Evolutionary conservation across 139 green algal genomes (phyloP).

Genomic region (Chlorella sp.): DNA sequence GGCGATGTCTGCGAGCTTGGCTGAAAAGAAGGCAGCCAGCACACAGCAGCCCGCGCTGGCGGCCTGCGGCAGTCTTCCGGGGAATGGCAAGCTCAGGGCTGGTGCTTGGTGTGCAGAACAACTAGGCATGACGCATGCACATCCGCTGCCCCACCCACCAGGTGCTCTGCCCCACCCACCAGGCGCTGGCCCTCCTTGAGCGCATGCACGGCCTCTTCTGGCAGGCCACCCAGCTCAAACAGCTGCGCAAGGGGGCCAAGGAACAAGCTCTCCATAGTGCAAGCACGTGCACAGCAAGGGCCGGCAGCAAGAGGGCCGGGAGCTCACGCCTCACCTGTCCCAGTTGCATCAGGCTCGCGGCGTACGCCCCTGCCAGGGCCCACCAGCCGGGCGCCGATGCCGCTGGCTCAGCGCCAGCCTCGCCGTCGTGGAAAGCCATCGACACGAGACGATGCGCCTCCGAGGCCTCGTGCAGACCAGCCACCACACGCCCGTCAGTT

Average conservation of each 20-base stretch:
- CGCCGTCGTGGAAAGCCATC: neutral
- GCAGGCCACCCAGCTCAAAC: conserved; percentile 49
- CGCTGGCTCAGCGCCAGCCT: neutral
- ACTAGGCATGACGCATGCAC: too few relatives aligned
- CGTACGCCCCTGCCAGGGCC: conserved; percentile 33
- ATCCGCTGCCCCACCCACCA: neutral
- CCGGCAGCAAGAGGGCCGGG: too few relatives aligned
- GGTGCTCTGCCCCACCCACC: conserved; percentile 8
- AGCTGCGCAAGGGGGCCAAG: too few relatives aligned
- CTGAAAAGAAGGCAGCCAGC: conserved; percentile 15
- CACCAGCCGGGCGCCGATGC: conserved; percentile 33
- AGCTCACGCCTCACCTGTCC: too few relatives aligned
- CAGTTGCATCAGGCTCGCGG: conserved; percentile 47
- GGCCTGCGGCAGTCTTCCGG: neutral
- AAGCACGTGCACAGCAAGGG: too few relatives aligned
- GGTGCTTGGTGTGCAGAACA: neutral
- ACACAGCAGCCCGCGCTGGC: neutral
- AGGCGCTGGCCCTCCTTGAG: conserved; percentile 50
- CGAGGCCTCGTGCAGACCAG: conserved; percentile 27
- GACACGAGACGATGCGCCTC: conserved; percentile 37
- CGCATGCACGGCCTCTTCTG: conserved; percentile 53
- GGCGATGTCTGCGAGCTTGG: conserved; percentile 19
- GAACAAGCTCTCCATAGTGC: too few relatives aligned
- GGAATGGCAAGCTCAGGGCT: neutral
- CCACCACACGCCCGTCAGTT: neutral